Base-by-base conservation (phyloP, 1,139 yeast genomes). In the Yamadazyma dushanensis region DNA sequence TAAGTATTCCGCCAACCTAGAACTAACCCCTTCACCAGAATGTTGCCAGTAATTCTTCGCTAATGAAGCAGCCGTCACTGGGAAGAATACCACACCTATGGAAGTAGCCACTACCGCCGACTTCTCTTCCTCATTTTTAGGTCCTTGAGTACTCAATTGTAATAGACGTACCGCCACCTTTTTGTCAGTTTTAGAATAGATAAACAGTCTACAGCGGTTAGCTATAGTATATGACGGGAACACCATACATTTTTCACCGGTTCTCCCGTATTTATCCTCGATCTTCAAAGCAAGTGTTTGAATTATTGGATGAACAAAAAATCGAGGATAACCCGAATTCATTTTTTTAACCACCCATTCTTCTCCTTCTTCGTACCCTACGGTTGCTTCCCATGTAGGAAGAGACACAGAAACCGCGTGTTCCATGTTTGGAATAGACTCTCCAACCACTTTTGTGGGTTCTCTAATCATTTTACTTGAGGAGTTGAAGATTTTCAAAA, bases 41-140 rank as follows among this genome's bases (percentile, higher is more conserved):
- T 90, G 97, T 56, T 90, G 97, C 98, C 98, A 92, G 61, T 86
- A 92, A 49, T 79, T 80, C 56, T 88, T 89, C 22, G 94, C 92
- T 5, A 84, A 56, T 1, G 76, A 59, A 45, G 68, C 79, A 34
- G 75, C 77, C 2, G 62, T 54, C 2, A 70, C 66, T 0, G 87
- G 87, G 50, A 83, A 82, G 48, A 92, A 84, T 2, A 88, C 87
- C 20, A 80, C 85, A 0, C 92, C 85, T 38, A 90, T 75, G 34
- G 75, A 74, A 6, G 90, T 77, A 43, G 80, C 90, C 16, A 78
- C 65, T 39, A 79, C 69, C 40, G 73, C 74, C 2, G 79, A 72
- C 38, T 65, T 70, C 46, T 83, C 90, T 26, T 73, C 78, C 10
- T 73, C 80, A 16, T 62, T 71, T 23, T 63, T 60, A 2, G 92